These are phyloP conservation scores for Dictyostelium intermedium DNA, from an alignment of 78 protist genomes.

Conservation along the genomic window DNA sequence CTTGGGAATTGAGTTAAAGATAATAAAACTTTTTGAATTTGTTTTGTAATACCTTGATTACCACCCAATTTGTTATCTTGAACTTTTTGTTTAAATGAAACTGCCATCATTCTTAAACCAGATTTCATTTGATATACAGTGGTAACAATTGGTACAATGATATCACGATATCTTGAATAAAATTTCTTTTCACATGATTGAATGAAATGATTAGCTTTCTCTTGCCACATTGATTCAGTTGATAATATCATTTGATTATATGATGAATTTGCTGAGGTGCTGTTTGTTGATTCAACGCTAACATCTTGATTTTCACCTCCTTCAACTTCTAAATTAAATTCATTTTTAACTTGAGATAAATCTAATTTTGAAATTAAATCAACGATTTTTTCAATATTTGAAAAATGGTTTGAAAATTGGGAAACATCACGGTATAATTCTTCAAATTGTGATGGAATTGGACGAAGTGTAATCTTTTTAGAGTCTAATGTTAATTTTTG, in stretches of 20 bases:
- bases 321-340: slow-evolving; percentile 4
- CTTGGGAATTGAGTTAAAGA: slow-evolving; percentile 30
- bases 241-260: slow-evolving; percentile 2
- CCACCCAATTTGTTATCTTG: background rate
- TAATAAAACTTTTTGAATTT: slow-evolving; percentile 35
- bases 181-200: slow-evolving; percentile 25
- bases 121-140: slow-evolving; percentile 56
- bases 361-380: slow-evolving; percentile 31
- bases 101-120: slow-evolving; percentile 74
- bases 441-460: slow-evolving; percentile 65
- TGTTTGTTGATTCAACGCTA: background rate
- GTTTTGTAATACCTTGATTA: background rate
- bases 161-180: slow-evolving; percentile 27
- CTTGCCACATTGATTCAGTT: slow-evolving; percentile 81
- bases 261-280: background rate
- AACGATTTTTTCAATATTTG: slow-evolving; percentile 32
- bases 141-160: slow-evolving; percentile 47
- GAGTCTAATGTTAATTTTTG: slow-evolving; percentile 6
- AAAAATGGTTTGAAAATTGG: slow-evolving; percentile 46
- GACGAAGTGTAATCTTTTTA: slow-evolving; percentile 64
- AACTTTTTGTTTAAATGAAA: slow-evolving; percentile 19
- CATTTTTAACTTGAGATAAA: background rate
- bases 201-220: slow-evolving; percentile 62
- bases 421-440: slow-evolving; percentile 34
- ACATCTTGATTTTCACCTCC: background rate